A percentile compares a stretch with the other conserved stretches of the same genome.
These are phyloP conservation scores for Penicillium sp. DNA, from an alignment of 2,329 filamentous ascomycete genomes.

Conservation along the genomic window DNA sequence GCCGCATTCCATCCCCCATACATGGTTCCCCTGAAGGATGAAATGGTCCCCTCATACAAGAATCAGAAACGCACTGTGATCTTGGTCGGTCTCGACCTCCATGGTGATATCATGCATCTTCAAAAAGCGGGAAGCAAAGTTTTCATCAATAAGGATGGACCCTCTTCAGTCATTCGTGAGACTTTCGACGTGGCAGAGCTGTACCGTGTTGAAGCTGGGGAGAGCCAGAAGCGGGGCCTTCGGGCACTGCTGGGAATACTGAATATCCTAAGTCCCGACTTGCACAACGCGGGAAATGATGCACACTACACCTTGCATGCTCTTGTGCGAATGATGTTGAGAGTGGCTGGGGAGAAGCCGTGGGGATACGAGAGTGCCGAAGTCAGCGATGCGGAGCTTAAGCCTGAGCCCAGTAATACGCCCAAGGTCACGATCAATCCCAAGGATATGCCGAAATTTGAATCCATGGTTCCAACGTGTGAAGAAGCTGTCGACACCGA, in stretches of 20 bases:
- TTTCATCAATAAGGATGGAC: conserved; percentile 13
- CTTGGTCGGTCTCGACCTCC: conserved; percentile 74
- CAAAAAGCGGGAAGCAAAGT: conserved; percentile 61
- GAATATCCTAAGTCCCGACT: conserved; percentile 59
- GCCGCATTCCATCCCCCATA: conserved; percentile 58
- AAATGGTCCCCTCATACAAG: conserved; percentile 10
- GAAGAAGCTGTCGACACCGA: not conserved
- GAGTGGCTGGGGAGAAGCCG: conserved; percentile 2
- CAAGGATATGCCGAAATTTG: not conserved
- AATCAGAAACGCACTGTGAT: conserved; percentile 58
- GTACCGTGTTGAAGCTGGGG: conserved; percentile 61
- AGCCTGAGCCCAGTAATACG: not conserved
- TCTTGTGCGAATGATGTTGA: conserved; percentile 58
- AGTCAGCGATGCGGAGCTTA: not conserved
- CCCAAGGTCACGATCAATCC: not conserved
- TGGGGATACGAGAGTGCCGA: not conserved
- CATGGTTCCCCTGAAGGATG: conserved; percentile 5
- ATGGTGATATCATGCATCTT: conserved; percentile 68
- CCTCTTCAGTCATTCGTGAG: conserved; percentile 54
- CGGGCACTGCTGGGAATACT: conserved; percentile 62
- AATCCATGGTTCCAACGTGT: not conserved
- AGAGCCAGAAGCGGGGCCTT: conserved; percentile 57
- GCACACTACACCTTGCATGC: conserved; percentile 75
- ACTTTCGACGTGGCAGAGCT: conserved; percentile 71
- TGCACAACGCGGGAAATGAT: conserved; percentile 90